A percentile compares a stretch with the other conserved stretches of the same genome.
These are phyloP conservation scores for Leccinum angustisporum DNA, from an alignment of 1,284 basidiomycete species.

Conservation along the genomic window DNA sequence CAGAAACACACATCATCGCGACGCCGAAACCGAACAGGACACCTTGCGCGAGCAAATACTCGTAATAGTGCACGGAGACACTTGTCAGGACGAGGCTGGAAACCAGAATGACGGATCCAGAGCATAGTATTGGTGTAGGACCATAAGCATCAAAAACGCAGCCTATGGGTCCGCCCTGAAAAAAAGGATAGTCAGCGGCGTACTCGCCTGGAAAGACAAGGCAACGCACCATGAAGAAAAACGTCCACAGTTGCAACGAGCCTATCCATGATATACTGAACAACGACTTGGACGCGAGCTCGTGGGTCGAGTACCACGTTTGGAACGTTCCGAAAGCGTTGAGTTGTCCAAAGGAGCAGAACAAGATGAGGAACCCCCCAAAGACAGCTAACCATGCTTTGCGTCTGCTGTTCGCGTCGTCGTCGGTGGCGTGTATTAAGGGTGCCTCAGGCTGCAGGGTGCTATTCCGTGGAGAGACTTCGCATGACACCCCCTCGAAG, in stretches of 20 bases:
- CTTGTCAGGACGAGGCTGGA: constrained; percentile 54
- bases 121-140: constrained; percentile 45
- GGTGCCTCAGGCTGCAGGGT: constrained; percentile 25
- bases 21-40: constrained; percentile 59
- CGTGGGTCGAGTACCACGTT: constrained; percentile 43
- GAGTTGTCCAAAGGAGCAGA: constrained; percentile 36
- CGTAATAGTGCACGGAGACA: constrained; percentile 53
- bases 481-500: constrained; percentile 20
- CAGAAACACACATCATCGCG: constrained; percentile 51
- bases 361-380: constrained; percentile 35
- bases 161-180: constrained; percentile 52
- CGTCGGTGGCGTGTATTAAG: constrained; percentile 13
- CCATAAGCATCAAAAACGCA: constrained; percentile 52
- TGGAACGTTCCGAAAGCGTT: constrained; percentile 40
- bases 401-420: constrained; percentile 3
- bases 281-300: constrained; percentile 33
- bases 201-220: constrained; percentile 6
- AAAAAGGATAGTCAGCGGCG: constrained; percentile 8
- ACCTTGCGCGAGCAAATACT: constrained; percentile 61
- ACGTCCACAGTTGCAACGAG: constrained; percentile 46
- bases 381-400: constrained; percentile 31
- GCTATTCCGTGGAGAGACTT: constrained; percentile 25
- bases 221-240: constrained; percentile 43
- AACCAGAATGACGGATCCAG: constrained; percentile 43
- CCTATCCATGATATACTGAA: constrained; percentile 51